These are phyloP conservation scores for Euphrasia confusa DNA, from an alignment of 257 asterid genomes.

Conservation along the genomic window DNA sequence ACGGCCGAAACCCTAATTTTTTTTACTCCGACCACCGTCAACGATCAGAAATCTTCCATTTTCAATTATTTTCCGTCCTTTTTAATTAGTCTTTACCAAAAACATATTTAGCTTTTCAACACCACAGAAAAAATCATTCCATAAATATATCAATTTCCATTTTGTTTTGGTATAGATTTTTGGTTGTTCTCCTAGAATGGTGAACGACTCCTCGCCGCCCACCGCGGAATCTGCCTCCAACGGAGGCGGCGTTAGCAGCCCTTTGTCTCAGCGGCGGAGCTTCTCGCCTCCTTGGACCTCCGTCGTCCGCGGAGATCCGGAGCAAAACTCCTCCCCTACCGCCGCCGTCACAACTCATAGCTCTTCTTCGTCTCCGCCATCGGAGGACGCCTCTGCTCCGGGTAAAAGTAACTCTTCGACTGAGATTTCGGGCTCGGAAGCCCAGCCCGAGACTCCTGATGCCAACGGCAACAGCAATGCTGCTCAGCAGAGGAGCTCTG, in stretches of 20 bases:
- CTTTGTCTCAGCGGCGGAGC: conserved; percentile 35
- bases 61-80: background rate
- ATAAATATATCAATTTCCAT: background rate
- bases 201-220: conserved; percentile 31
- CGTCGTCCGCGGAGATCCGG: conserved; percentile 56
- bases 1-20: conserved; percentile 40
- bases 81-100: background rate
- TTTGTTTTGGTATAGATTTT: conserved; percentile 6
- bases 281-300: conserved; percentile 57
- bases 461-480: conserved; percentile 44
- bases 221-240: conserved; percentile 23
- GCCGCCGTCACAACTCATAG: conserved; percentile 24
- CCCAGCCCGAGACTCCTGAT: conserved; percentile 38
- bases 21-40: conserved; percentile 21
- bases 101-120: background rate
- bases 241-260: conserved; percentile 33
- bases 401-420: conserved; percentile 30
- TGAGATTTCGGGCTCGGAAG: conserved; percentile 33
- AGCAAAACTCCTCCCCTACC: conserved; percentile 27
- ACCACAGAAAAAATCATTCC: too few relatives aligned
- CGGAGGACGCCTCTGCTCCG: conserved; percentile 33
- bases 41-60: background rate
- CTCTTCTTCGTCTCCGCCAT: conserved; percentile 32
- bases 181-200: conserved; percentile 17
- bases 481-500: conserved; percentile 51